These are phyloP conservation scores for Pythium folliculosum DNA, from an alignment of 352 stramenopile species.

Conservation along the genomic window DNA sequence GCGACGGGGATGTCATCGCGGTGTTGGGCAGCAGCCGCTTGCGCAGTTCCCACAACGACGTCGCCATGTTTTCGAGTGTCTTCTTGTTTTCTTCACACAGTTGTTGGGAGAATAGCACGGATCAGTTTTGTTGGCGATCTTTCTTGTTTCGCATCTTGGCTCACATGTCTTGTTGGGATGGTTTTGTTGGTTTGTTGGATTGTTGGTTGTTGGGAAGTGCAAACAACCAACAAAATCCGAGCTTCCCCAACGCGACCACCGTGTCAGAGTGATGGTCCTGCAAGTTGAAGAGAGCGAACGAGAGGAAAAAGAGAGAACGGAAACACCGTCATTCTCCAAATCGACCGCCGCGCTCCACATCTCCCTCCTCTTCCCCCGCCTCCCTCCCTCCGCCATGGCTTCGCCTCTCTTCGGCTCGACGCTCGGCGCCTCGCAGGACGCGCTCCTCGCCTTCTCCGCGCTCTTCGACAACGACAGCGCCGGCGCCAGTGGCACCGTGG, in stretches of 20 bases:
- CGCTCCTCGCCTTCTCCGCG: not conserved
- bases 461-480: not conserved
- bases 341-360: not conserved
- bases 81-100: too few species aligned
- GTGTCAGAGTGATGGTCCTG: constrained; percentile 26
- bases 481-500: not conserved
- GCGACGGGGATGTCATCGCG: not conserved
- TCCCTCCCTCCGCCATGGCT: not conserved
- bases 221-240: too few species aligned
- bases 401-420: not conserved
- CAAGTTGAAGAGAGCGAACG: constrained; percentile 18
- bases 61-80: not conserved
- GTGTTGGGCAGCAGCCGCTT: constrained; percentile 13
- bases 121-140: too few species aligned
- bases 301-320: too few species aligned
- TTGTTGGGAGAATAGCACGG: too few species aligned
- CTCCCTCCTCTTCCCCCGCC: not conserved
- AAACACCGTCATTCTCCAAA: not conserved
- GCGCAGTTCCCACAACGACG: constrained; percentile 24
- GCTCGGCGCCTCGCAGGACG: not conserved
- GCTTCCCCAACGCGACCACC: too few species aligned
- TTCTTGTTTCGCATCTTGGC: not conserved
- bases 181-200: not conserved
- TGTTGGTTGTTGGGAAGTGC: not conserved
- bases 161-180: not conserved